These are phyloP conservation scores for Penicillium subrubescens DNA, from an alignment of 495 filamentous ascomycete species.

Conservation along the genomic window DNA sequence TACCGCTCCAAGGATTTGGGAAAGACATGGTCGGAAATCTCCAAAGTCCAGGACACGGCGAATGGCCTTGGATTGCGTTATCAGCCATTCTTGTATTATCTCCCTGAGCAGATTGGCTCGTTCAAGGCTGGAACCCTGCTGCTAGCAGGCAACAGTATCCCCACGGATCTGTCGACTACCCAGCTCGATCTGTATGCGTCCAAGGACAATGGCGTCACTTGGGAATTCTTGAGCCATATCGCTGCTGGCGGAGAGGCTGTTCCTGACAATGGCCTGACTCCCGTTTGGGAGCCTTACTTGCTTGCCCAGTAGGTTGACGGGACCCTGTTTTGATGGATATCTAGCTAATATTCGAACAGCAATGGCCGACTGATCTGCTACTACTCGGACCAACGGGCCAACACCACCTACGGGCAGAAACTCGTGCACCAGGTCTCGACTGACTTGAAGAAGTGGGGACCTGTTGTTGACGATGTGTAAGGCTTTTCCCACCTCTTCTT, in stretches of 20 bases:
- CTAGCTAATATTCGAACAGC: slow-evolving; percentile 25
- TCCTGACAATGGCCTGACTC: slow-evolving; percentile 63
- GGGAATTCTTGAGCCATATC: slow-evolving; percentile 67
- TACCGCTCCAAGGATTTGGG: slow-evolving; percentile 64
- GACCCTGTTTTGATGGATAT: not conserved
- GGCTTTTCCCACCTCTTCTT: not conserved
- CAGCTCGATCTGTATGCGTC: slow-evolving; percentile 70
- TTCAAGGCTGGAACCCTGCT: slow-evolving; percentile 63
- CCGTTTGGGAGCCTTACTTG: slow-evolving; percentile 73
- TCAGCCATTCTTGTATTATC: slow-evolving; percentile 67
- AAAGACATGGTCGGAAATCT: slow-evolving; percentile 62
- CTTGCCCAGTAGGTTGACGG: slow-evolving; percentile 42
- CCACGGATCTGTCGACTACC: slow-evolving; percentile 61
- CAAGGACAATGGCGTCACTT: slow-evolving; percentile 58
- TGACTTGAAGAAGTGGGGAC: slow-evolving; percentile 60
- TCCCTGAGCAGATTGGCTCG: slow-evolving; percentile 56
- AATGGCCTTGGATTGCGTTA: slow-evolving; percentile 67
- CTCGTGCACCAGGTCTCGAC: slow-evolving; percentile 61
- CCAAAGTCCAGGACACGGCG: slow-evolving; percentile 60
- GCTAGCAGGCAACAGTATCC: slow-evolving; percentile 63
- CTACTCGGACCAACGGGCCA: slow-evolving; percentile 68
- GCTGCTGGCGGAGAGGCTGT: slow-evolving; percentile 62
- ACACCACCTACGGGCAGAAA: slow-evolving; percentile 66
- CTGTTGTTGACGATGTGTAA: slow-evolving; percentile 62
- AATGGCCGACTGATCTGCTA: slow-evolving; percentile 61